A percentile compares a stretch with the other conserved stretches of the same genome.
phyloP scores from a whole-genome alignment of 2,329 filamentous ascomycete species.

The Botrytis pseudocinerea region DNA sequence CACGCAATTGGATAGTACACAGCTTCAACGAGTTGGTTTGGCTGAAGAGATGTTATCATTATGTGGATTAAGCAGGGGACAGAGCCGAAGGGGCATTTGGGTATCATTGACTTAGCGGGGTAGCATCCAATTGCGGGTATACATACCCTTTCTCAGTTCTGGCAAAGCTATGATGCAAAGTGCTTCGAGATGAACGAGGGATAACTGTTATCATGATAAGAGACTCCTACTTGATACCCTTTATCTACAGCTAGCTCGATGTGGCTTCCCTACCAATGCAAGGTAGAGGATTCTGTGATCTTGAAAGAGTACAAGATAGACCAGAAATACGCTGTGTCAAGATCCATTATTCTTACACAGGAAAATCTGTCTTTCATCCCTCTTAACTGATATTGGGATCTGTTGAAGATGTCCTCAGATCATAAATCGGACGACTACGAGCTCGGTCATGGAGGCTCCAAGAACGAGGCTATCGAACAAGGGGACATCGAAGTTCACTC shows the following conservation, averaged over 20 bases:
- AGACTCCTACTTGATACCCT: background rate
- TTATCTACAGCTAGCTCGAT: background rate
- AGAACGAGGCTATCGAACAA: constrained; percentile 1
- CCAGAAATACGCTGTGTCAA: background rate
- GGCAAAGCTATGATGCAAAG: background rate
- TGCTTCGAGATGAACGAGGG: background rate
- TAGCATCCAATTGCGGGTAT: background rate
- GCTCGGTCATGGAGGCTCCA: constrained; percentile 12
- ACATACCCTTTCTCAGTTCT: background rate
- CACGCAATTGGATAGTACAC: too few relatives aligned
- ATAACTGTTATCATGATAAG: constrained; percentile 11
- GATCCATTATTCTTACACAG: background rate
- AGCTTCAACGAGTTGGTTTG: background rate
- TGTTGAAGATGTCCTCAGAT: constrained; percentile 5
- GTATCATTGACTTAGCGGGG: background rate
- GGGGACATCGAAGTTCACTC: constrained; percentile 3
- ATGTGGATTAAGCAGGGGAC: background rate
- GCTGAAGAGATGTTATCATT: background rate
- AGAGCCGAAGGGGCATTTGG: background rate
- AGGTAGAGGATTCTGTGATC: background rate
- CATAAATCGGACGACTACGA: constrained; percentile 9
- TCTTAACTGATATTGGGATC: background rate
- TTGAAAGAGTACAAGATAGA: background rate
- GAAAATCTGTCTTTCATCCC: too few relatives aligned
- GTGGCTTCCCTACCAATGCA: background rate